These are phyloP conservation scores for Aureobasidium sp. DNA, from an alignment of 2,329 filamentous ascomycete genomes.

Conservation along the genomic window DNA sequence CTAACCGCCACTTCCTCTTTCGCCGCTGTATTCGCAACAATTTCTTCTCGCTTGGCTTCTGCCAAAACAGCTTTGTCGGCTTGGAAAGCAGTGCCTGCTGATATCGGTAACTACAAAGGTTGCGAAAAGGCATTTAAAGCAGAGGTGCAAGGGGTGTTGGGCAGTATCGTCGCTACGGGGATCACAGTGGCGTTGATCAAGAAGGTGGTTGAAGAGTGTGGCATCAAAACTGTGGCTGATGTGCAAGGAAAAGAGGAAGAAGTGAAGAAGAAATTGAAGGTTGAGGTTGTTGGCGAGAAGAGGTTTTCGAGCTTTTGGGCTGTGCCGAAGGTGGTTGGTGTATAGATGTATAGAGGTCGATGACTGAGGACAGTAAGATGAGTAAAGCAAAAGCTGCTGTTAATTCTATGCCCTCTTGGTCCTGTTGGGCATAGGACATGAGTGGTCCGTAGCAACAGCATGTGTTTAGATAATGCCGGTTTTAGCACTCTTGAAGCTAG, in stretches of 20 bases:
- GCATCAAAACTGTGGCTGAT: conserved; percentile 8
- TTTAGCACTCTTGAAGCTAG: no score
- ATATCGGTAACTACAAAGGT: conserved; percentile 29
- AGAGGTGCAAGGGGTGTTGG: conserved; percentile 29
- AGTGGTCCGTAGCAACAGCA: no score
- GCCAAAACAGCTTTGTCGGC: conserved; percentile 31
- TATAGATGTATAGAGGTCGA: not conserved
- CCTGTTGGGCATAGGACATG: no score
- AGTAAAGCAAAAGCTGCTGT: not conserved
- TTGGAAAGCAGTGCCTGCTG: conserved; percentile 32
- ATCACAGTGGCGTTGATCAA: conserved; percentile 23
- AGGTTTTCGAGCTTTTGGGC: conserved; percentile 41
- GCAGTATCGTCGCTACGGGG: conserved; percentile 26
- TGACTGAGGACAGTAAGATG: not conserved
- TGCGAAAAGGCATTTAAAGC: conserved; percentile 32
- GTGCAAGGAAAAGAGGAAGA: conserved; percentile 19
- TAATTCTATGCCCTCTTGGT: no score
- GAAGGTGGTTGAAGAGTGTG: conserved; percentile 19
- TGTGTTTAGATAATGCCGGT: no score
- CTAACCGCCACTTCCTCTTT: not conserved
- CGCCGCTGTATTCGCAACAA: conserved; percentile 12
- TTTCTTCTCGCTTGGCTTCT: conserved; percentile 26
- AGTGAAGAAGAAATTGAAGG: conserved; percentile 23
- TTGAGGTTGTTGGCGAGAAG: conserved; percentile 32
- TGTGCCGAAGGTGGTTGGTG: conserved; percentile 34